Evolutionary conservation across 2,329 filamentous ascomycete species (phyloP).

Genomic region (Aureobasidium sp.): DNA sequence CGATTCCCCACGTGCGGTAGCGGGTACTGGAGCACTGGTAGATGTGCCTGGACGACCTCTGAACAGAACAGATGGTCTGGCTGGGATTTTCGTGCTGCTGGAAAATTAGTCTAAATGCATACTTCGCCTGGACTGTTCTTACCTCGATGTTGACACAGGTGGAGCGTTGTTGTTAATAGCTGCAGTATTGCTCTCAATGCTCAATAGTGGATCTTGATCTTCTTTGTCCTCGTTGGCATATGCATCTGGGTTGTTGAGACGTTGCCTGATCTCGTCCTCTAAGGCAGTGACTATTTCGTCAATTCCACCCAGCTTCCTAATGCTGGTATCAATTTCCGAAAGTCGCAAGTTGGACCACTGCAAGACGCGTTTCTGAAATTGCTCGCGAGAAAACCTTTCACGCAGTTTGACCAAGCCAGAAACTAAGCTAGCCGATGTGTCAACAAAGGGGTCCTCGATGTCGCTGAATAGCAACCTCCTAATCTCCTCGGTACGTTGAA

Average conservation of each 20-base stretch:
- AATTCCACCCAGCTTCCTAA: constrained; percentile 36
- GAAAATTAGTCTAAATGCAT: background rate
- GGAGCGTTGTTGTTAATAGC: background rate
- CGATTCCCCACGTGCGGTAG: background rate
- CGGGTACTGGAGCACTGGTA: background rate
- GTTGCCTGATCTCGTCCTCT: constrained; percentile 20
- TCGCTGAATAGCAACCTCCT: background rate
- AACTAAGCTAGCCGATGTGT: background rate
- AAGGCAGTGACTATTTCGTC: constrained; percentile 28
- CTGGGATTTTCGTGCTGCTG: background rate
- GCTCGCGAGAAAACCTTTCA: constrained; percentile 39
- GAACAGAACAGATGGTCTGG: background rate
- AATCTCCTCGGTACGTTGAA: background rate
- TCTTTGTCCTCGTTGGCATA: background rate
- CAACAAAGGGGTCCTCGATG: background rate
- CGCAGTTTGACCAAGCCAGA: background rate
- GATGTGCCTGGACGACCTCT: background rate
- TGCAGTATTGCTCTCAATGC: background rate
- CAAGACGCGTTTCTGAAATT: constrained; percentile 36
- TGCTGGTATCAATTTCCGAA: constrained; percentile 35
- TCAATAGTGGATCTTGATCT: background rate
- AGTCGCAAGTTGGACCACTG: constrained; percentile 40
- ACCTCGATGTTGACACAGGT: background rate
- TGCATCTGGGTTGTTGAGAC: constrained; percentile 10
- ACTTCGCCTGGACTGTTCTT: background rate